phyloP scores from a whole-genome alignment of 1,284 basidiomycete species.

The Trichosporon asahii region DNA sequence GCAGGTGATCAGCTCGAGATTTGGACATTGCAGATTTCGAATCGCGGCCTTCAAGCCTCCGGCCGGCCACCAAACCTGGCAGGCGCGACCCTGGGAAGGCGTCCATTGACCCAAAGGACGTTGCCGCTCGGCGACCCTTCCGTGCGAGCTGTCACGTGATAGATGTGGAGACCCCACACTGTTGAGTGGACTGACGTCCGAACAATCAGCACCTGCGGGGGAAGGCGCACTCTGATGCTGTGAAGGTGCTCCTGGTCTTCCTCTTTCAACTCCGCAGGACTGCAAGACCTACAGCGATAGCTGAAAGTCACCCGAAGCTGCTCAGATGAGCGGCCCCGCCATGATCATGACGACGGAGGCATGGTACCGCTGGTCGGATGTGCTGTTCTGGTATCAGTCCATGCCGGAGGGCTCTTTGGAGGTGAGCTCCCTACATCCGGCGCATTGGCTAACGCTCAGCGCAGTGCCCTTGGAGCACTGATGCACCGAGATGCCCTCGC shows the following conservation, averaged over 20 bases:
- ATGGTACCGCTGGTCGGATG: constrained; percentile 41
- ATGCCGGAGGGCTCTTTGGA: constrained; percentile 26
- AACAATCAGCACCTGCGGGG: neutral
- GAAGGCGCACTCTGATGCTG: neutral
- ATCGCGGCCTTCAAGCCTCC: constrained; percentile 2
- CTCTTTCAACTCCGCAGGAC: neutral
- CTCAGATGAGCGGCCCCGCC: neutral
- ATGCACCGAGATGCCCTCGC: constrained; percentile 64
- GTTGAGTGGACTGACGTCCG: neutral
- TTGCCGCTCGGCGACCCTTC: neutral
- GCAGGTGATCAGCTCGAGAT: constrained; percentile 2
- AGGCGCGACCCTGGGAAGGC: neutral
- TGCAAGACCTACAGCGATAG: neutral
- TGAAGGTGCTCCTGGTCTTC: neutral
- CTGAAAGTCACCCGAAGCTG: neutral
- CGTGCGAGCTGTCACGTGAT: neutral
- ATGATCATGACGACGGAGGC: constrained; percentile 33
- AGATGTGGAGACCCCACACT: neutral
- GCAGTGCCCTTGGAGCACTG: constrained; percentile 63
- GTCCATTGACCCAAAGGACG: no score
- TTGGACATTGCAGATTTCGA: constrained; percentile 7
- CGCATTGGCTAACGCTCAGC: constrained; percentile 22
- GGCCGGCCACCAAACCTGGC: neutral
- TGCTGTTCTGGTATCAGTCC: constrained; percentile 37
- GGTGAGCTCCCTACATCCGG: constrained; percentile 30